A percentile compares a stretch with the other conserved stretches of the same genome.
phyloP scores from a whole-genome alignment of 2,329 filamentous ascomycete species.

The Lachnellula subtilissima region DNA sequence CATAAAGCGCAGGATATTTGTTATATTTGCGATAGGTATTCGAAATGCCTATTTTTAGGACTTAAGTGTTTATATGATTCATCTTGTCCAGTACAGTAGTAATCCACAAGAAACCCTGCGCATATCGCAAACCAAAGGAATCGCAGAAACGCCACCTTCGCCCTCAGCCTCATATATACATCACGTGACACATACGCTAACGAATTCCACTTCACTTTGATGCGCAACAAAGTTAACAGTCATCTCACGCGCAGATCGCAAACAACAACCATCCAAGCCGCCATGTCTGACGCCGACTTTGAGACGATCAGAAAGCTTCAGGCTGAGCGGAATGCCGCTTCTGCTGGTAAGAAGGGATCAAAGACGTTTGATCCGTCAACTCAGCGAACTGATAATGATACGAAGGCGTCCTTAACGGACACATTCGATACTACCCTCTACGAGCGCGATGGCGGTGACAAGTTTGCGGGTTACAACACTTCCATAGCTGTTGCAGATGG shows the following conservation, averaged over 20 bases:
- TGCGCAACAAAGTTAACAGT: background rate
- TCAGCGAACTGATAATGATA: conserved; percentile 78
- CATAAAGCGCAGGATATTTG: no score
- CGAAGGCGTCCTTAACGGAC: conserved; percentile 88
- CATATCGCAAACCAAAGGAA: no score
- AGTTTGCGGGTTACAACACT: conserved; percentile 85
- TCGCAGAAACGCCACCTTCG: no score
- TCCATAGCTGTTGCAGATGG: conserved; percentile 76
- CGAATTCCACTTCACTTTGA: background rate
- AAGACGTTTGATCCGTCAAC: conserved; percentile 71
- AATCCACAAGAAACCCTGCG: no score
- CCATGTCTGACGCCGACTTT: conserved; percentile 76
- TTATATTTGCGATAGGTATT: no score
- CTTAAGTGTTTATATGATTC: no score
- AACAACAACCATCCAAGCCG: conserved; percentile 6
- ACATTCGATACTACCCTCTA: conserved; percentile 85
- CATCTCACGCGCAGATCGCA: background rate
- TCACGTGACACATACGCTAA: background rate
- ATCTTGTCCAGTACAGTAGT: no score
- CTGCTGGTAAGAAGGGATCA: conserved; percentile 74
- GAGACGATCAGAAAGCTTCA: conserved; percentile 83
- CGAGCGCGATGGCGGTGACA: conserved; percentile 71
- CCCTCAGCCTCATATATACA: no score
- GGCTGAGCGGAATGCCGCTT: conserved; percentile 82
- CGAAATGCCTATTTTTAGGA: no score